Conservation (phyloP, 148 eudicot genomes). For the Arctostaphylos glauca region DNA sequence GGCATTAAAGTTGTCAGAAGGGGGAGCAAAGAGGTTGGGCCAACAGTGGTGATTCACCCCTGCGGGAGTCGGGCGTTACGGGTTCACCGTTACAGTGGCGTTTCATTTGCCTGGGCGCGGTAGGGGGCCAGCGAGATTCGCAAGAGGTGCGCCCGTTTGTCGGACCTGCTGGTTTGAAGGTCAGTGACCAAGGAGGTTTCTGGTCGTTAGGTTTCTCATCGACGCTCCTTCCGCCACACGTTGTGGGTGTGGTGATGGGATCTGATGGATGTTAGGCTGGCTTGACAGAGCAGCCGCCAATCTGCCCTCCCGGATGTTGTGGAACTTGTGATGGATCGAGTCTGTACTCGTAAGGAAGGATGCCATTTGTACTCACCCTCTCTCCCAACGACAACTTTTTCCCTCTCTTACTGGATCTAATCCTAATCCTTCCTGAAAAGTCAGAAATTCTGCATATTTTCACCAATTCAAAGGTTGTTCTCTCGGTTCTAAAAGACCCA, state of each 20-base stretch:
- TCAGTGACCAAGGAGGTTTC: neutral
- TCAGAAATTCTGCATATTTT: no score
- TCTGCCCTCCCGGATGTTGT: neutral
- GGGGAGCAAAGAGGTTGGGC: neutral
- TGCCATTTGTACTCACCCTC: neutral
- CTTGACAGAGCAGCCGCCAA: conserved; percentile 4
- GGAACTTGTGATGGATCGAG: neutral
- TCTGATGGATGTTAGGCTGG: neutral
- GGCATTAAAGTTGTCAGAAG: neutral
- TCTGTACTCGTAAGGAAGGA: neutral
- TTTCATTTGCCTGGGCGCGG: no score
- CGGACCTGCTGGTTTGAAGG: no score
- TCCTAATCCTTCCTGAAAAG: no score
- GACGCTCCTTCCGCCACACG: neutral
- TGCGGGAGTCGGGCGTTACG: neutral
- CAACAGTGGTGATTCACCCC: neutral
- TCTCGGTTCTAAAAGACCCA: no score
- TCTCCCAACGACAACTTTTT: neutral
- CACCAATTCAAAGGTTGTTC: no score
- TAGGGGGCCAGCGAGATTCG: no score
- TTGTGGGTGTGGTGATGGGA: neutral
- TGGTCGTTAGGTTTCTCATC: neutral
- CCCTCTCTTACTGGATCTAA: no score
- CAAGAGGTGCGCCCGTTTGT: no score
- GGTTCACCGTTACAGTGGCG: no score